A percentile compares a stretch with the other conserved stretches of the same genome.
These are phyloP conservation scores for Solanum ossicruentum DNA, from an alignment of 257 asterid genomes.

Conservation along the genomic window DNA sequence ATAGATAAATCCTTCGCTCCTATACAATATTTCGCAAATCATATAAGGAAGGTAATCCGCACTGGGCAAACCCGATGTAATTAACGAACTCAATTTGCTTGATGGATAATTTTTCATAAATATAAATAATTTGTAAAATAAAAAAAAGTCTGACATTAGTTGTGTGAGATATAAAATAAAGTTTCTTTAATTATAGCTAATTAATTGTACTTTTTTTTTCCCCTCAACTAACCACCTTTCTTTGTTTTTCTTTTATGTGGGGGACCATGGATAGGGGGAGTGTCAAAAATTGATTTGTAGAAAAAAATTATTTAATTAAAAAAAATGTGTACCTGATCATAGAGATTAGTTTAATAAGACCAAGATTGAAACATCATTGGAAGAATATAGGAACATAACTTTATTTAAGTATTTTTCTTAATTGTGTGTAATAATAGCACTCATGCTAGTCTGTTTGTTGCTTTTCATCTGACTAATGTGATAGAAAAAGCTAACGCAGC, in stretches of 20 bases:
- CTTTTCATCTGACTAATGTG: neutral
- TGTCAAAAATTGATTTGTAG: neutral
- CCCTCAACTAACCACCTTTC: neutral
- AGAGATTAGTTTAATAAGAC: neutral
- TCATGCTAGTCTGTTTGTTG: neutral
- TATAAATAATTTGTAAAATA: neutral
- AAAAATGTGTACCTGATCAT: neutral
- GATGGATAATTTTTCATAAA: neutral
- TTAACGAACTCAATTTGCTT: neutral
- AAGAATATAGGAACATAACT: neutral
- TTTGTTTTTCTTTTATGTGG: neutral
- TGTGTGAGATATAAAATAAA: neutral
- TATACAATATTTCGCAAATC: no score
- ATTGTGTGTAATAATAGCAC: neutral
- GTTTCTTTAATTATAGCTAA: neutral
- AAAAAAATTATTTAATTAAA: neutral
- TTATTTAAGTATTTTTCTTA: neutral
- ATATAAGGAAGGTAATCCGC: no score
- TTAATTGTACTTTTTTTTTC: neutral
- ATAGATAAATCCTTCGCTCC: no score
- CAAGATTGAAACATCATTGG: neutral
- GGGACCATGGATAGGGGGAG: neutral
- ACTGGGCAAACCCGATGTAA: no score
- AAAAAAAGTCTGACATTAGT: fast-evolving
- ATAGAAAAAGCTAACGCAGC: neutral